Conservation (phyloP, 345 rosid species). For the Capsella bursapastoris region DNA sequence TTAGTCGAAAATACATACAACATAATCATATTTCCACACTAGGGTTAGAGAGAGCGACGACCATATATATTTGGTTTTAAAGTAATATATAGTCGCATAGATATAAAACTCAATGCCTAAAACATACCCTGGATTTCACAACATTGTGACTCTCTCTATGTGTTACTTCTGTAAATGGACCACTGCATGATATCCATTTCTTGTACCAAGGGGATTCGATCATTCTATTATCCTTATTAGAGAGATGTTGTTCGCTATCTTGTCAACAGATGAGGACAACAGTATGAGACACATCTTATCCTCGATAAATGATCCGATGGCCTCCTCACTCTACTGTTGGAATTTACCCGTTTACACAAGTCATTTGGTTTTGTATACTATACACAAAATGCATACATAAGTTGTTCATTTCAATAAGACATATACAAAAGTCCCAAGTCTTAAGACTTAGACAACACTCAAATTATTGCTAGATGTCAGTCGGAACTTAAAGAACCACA, state of each 20-base stretch:
- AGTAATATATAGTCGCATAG: not conserved
- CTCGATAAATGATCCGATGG: slow-evolving; percentile 26
- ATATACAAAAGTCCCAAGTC: not conserved
- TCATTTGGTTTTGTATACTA: not conserved
- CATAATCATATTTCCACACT: not conserved
- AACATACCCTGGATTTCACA: slow-evolving; percentile 7
- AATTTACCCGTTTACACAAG: not conserved
- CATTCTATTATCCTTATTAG: slow-evolving; percentile 11
- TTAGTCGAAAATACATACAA: not conserved
- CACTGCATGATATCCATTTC: slow-evolving; percentile 22
- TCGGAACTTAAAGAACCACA: no score
- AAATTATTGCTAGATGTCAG: not conserved
- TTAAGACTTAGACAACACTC: not conserved
- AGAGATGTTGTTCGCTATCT: slow-evolving; percentile 32
- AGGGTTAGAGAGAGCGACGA: not conserved
- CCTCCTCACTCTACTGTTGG: slow-evolving; percentile 4
- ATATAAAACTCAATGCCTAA: not conserved
- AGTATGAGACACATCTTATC: slow-evolving; percentile 17
- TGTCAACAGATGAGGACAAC: slow-evolving; percentile 31
- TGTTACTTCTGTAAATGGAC: slow-evolving; percentile 18
- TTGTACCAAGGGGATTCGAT: slow-evolving; percentile 18
- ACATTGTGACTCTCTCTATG: slow-evolving; percentile 7
- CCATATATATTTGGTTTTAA: not conserved
- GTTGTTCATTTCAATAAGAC: not conserved
- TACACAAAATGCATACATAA: not conserved